Evolutionary conservation across 352 stramenopile genomes (phyloP), one percentile per base, ranked within the genome.

Genomic region (Phytophthora uliginosa): DNA sequence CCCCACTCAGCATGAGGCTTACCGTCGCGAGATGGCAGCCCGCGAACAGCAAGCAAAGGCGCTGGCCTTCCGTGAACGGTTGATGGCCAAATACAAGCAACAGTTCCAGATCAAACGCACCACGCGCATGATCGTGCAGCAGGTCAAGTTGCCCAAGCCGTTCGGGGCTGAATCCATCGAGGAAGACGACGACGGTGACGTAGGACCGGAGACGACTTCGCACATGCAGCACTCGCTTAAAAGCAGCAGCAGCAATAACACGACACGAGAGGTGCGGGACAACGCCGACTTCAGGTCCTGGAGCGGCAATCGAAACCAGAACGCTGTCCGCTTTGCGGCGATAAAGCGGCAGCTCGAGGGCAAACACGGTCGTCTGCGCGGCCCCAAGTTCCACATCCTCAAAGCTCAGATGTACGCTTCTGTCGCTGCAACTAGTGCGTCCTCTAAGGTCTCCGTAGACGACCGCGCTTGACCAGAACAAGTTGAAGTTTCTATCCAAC

Each of bases 41-140:
- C 70, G 72, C 7, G 64, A 70, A 12, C 58, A 84, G 26, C 62
- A 77, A 40, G 54, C 76, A 12, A 69, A 74, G 8, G 66, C 75
- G 8, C 58, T 77, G 9, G 66, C 57, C 9, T 89, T 90, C 36
- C 81, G 83, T 13, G 66, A 81, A 15, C 80, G 74, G n/a, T 58
- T 93, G 51, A 78, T 93, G 48, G 53, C 38, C 54, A 91, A 90
- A 62, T 93, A 93, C 71, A 78, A 85, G 2, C 63, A 79, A 4
- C 69, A 79, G 59, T 88, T 86, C 36, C 84, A 91, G 60, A 62
- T 80, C n/a, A 69, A 79, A 12, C 81, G 76, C 47, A 90, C 82
- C 5, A 73, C 71, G 13, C 76, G 81, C 28, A 92, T 93, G 84
- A 56, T 91, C 38, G 70, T 74, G 18, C 56, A 76, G 36, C 63